Evolutionary conservation across 768 basidiomycete species (phyloP).

Genomic region (Suillus lakei): DNA sequence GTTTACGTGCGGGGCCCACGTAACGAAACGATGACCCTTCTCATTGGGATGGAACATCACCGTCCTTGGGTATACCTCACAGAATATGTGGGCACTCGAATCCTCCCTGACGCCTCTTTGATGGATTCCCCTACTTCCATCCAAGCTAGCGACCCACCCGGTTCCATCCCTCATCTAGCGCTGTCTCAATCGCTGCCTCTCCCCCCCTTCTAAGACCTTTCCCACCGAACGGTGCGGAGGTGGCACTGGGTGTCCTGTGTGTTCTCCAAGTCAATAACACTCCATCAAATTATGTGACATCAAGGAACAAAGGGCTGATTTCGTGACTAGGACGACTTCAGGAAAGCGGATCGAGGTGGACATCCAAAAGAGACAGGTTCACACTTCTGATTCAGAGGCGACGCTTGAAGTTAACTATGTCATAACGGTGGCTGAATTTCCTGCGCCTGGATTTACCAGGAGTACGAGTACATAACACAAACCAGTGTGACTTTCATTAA

Average conservation of each 20-base stretch:
- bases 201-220: no score
- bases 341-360: not conserved
- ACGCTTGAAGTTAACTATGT: not conserved
- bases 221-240: no score
- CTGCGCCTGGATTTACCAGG: not conserved
- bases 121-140: not conserved
- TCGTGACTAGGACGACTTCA: not conserved
- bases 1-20: not conserved
- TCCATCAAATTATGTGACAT: not conserved
- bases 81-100: not conserved
- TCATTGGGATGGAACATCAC: not conserved
- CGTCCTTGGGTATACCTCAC: constrained; percentile 2
- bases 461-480: not conserved
- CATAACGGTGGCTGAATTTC: not conserved
- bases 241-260: constrained; percentile 7
- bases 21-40: not conserved
- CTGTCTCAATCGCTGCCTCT: not conserved
- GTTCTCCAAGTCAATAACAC: not conserved
- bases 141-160: not conserved
- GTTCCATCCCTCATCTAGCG: no score
- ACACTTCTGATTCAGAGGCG: not conserved
- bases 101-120: no score
- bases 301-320: not conserved
- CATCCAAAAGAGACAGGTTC: not conserved
- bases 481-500: not conserved